phyloP scores from a whole-genome alignment of 176 grass and related monocot genomes.

The Cenchrus fungigraminus region DNA sequence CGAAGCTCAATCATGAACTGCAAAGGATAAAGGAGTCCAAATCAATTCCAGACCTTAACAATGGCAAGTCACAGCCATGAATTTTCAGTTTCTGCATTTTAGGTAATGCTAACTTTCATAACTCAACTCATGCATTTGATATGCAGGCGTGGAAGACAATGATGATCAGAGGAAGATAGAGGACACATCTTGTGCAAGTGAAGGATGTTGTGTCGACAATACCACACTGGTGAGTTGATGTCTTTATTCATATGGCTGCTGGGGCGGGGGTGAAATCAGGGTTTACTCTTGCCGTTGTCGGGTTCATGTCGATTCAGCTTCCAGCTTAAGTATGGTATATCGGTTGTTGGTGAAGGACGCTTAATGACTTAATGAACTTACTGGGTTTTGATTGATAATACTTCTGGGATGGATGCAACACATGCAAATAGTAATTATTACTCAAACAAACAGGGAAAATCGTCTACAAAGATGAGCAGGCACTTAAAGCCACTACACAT shows the following conservation, averaged over 20 bases:
- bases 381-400: too few relatives aligned
- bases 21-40: constrained; percentile 35
- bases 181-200: background rate
- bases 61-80: constrained; percentile 21
- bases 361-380: too few relatives aligned
- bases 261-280: background rate
- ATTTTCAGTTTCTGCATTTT: constrained; percentile 11
- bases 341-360: too few relatives aligned
- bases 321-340: too few relatives aligned
- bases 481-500: too few relatives aligned
- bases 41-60: constrained; percentile 49
- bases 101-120: constrained; percentile 22
- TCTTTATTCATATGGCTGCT: background rate
- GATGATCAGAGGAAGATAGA: background rate
- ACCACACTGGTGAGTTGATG: constrained; percentile 1
- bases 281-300: background rate
- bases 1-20: constrained; percentile 11
- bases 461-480: too few relatives aligned
- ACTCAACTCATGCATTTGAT: constrained; percentile 4
- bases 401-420: too few relatives aligned
- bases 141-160: background rate
- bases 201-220: background rate
- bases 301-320: background rate
- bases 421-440: too few relatives aligned
- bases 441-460: too few relatives aligned